Evolutionary conservation across 495 filamentous ascomycete species (phyloP), one percentile per base, ranked within the genome.

Genomic region (Penicillium simplicissimum): DNA sequence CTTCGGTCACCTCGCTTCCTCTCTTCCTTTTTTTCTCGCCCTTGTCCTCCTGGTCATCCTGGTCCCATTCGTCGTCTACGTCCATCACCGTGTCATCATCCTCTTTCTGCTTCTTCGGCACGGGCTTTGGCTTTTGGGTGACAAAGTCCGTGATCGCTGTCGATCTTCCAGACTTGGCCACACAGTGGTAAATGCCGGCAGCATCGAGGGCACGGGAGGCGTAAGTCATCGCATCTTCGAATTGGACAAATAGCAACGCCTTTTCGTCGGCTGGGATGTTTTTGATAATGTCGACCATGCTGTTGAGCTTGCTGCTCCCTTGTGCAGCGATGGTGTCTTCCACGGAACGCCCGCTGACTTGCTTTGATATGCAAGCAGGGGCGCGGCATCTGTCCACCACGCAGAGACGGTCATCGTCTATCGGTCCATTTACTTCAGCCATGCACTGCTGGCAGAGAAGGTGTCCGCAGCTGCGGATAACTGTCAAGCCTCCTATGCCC

Each of bases 181-280:
- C 52, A 13, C 59, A 74, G 65, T 74, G 62, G 10, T 63, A 66
- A 48, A 82, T 82, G 21, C 56, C 31, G 0, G 69, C 67, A 2
- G 56, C 59, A 17, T 59, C 57, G 28, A 81, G 71, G 9, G 69
- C 79, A 9, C 61, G 57, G 25, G 72, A 65, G 8, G 77, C 69
- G 4, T 71, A 59, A 11, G 65, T 47, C 49, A 81, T 75, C 3
- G 85, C 48, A 37, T 82, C 78, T 0, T 61, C 60, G 28, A 76
- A 83, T 51, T 86, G 85, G 17, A 83, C 69, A 59, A 87, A 87
- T 2, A 87, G 55, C 5, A 87, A 61, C 2, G 76, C 76, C 55
- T 80, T 78, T 14, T 87, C 84, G 3, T 72, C 66, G 8, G 59
- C 31, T 3, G 81, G 79, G 31, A 81, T 72, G 14, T 15, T 25